Base-by-base conservation (phyloP, 257 asterid species). In the Leptodermis oblonga region DNA sequence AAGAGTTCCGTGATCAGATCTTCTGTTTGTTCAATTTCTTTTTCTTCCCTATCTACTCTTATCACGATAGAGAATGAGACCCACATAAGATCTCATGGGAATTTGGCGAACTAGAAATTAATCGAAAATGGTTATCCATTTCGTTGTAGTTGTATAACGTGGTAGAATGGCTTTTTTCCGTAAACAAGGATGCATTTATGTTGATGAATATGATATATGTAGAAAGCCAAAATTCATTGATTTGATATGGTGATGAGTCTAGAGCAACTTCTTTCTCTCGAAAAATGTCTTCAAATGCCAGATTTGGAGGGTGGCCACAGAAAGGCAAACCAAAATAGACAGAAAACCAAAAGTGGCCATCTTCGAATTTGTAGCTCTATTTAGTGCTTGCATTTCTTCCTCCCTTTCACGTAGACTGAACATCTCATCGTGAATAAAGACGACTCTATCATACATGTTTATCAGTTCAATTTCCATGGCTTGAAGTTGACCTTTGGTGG, bases 201-300 rank as follows among this genome's bases (percentile, higher is more conserved):
- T 9, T 46, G 52, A 51, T 51, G 56, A 5, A 51, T 3, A 51
- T 53, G 60, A 53, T n/a, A n/a, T 18, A 26, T 51, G 18, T 11
- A 51, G 25, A 20, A n/a, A 26, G 23, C 58, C 58, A 52, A 52
- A 52, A 22, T 48, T 14, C 15, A 43, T 43, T 9, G 48, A 43
- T 43, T 8, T 43, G 7, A 34, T 3, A 6, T 34, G 3, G 39
- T 39, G 45, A 39, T 39, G 45, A n/a, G n/a, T 6, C 65, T 63
- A 79, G 34, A 75, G 43, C 36, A 79, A 65, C 76, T 79, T 79
- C 73, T 75, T 79, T 54, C 65, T 73, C 70, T 69, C 73, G 8
- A 79, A 79, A 48, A 72, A 71, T 25, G 69, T 25, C 80, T 75
- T 79, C 61, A 75, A 55, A 72, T 79, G 80, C 80, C 83, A 79